Conservation (phyloP, 108 stramenopile genomes). For the Licmophora abbreviata region DNA sequence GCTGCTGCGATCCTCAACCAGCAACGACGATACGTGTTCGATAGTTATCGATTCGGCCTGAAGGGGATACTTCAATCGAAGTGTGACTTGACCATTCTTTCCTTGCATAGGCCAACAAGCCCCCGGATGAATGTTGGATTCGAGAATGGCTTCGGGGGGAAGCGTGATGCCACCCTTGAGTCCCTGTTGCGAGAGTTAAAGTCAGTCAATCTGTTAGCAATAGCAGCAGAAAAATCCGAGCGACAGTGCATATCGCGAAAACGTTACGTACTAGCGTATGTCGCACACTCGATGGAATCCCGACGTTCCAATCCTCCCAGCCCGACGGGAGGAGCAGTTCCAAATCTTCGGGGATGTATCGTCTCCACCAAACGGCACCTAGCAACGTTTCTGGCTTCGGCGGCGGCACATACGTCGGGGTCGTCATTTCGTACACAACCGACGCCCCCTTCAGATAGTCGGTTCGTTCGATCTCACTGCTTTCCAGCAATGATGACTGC, state of each 20-base stretch:
- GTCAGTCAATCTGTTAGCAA: neutral
- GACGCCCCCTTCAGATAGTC: slow-evolving; percentile 4
- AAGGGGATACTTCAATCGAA: slow-evolving; percentile 44
- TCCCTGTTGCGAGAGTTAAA: neutral
- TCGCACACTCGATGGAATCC: slow-evolving; percentile 35
- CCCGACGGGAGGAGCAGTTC: slow-evolving; percentile 44
- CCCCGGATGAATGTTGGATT: slow-evolving; percentile 25
- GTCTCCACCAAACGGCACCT: slow-evolving; percentile 29
- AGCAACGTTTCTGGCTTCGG: slow-evolving; percentile 4
- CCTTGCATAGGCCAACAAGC: slow-evolving; percentile 62
- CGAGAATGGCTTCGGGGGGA: slow-evolving; percentile 39
- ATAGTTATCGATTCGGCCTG: slow-evolving; percentile 47
- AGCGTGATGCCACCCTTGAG: slow-evolving; percentile 10
- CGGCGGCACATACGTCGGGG: neutral
- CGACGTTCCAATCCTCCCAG: slow-evolving; percentile 34
- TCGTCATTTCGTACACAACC: slow-evolving; percentile 2
- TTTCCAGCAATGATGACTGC: neutral
- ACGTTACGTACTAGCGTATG: slow-evolving; percentile 33
- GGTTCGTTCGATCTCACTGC: neutral
- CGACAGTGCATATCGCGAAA: neutral
- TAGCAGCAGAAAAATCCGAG: neutral
- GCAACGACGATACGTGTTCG: slow-evolving; percentile 45
- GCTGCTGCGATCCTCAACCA: slow-evolving; percentile 17
- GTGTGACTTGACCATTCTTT: slow-evolving; percentile 30
- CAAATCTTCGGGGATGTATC: slow-evolving; percentile 69